These are phyloP conservation scores for Boletus bicolor DNA, from an alignment of 768 basidiomycete species.

Conservation along the genomic window DNA sequence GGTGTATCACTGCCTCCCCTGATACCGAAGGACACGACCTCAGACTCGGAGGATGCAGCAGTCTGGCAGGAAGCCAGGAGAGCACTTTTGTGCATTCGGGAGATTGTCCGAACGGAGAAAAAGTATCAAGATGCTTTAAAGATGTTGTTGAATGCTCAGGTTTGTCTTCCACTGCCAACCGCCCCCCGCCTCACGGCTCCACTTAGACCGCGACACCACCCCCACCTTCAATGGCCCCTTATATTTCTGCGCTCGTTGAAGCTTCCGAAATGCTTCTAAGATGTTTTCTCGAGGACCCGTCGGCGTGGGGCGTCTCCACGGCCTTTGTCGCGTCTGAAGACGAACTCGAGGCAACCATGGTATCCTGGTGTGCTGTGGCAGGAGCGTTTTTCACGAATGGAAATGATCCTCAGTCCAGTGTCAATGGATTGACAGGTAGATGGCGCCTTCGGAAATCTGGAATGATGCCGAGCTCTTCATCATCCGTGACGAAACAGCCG, in stretches of 20 bases:
- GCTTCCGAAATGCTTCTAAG: constrained; percentile 50
- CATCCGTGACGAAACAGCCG: constrained; percentile 2
- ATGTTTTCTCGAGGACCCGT: constrained; percentile 58
- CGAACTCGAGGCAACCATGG: constrained; percentile 52
- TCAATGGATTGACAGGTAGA: constrained; percentile 12
- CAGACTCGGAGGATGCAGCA: constrained; percentile 23
- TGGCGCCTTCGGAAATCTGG: constrained; percentile 25
- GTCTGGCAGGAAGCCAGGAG: constrained; percentile 39
- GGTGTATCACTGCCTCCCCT: not conserved
- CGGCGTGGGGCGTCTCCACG: constrained; percentile 59
- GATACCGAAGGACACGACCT: constrained; percentile 1
- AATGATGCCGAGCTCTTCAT: constrained; percentile 2
- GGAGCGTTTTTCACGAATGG: constrained; percentile 38
- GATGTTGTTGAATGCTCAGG: constrained; percentile 37
- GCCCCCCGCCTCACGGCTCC: not conserved
- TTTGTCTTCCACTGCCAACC: constrained; percentile 13
- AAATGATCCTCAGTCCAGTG: constrained; percentile 8
- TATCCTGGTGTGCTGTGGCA: constrained; percentile 43
- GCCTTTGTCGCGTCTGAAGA: constrained; percentile 55
- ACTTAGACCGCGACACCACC: constrained; percentile 40
- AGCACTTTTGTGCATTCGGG: constrained; percentile 44
- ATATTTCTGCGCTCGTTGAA: constrained; percentile 48
- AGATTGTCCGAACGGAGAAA: constrained; percentile 46
- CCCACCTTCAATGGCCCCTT: constrained; percentile 48
- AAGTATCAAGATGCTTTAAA: constrained; percentile 40